phyloP scores from a whole-genome alignment of 805 yeast species.

The Metschnikowia sp. region DNA sequence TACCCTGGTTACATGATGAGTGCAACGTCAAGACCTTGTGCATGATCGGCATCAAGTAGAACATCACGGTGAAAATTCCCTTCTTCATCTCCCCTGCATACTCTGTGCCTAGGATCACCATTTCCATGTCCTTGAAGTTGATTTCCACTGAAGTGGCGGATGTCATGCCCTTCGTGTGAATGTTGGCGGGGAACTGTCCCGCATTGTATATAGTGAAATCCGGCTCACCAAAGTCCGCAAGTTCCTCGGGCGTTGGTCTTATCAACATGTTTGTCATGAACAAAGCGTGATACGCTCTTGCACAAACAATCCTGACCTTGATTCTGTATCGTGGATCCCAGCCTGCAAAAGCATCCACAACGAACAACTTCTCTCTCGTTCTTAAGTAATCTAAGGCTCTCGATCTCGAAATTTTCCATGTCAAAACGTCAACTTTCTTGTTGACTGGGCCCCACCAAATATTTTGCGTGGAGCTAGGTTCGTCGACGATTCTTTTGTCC shows the following conservation, averaged over 20 bases:
- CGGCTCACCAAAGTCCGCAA: constrained; percentile 89
- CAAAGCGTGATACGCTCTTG: constrained; percentile 96
- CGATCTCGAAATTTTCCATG: constrained; percentile 93
- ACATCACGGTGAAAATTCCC: constrained; percentile 98
- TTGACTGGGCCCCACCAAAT: constrained; percentile 99
- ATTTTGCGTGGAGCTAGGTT: constrained; percentile 74
- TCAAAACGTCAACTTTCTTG: constrained; percentile 87
- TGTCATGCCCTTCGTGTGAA: constrained; percentile 95
- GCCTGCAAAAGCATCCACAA: constrained; percentile 96
- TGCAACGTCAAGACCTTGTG: constrained; percentile 90
- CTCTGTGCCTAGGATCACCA: constrained; percentile 98
- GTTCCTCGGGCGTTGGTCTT: constrained; percentile 88
- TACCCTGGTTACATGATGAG: constrained; percentile 93
- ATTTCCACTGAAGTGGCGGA: constrained; percentile 94
- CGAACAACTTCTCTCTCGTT: constrained; percentile 90
- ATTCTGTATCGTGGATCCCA: constrained; percentile 98
- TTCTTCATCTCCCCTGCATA: constrained; percentile 99
- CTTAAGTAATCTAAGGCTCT: constrained; percentile 96
- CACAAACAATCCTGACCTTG: constrained; percentile 93
- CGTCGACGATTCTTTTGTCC: constrained; percentile 97
- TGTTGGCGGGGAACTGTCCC: constrained; percentile 98
- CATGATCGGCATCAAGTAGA: constrained; percentile 95
- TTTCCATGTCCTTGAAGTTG: constrained; percentile 96
- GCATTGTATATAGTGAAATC: constrained; percentile 98
- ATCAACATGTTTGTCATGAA: constrained; percentile 98